Evolutionary conservation across 2,329 filamentous ascomycete genomes (phyloP), one percentile per base, ranked within the genome.

Genomic region (Eutypella sp.): DNA sequence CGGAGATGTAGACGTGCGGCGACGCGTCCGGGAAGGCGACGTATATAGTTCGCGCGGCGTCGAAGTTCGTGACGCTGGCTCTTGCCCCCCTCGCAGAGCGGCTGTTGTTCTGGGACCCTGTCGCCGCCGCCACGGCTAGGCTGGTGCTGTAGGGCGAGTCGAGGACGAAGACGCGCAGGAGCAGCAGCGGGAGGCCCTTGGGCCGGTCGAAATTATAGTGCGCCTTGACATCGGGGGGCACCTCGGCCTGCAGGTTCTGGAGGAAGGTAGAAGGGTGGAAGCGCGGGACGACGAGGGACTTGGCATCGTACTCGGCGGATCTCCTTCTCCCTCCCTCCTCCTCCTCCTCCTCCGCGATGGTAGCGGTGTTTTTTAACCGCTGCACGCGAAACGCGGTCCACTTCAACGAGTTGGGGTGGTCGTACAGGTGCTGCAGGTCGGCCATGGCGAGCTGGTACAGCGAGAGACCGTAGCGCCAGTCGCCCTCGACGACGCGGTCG

Each of bases 181-280:
- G 73, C 1, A 87, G 76, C 4, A 93, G 70, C 0, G 87, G 81
- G n/a, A 86, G 71, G 1, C 75, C 73, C 44, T 78, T 74, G 44
- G 87, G 84, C n/a, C 84, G 79, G 53, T 86, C 82, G 49, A 93
- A 79, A 56, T 88, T 84, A 64, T 89, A 93, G 65, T 95, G 87
- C 5, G 87, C 86, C 64, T 93, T 95, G 55, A 91, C 79, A 47
- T 93, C 78, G 1, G 89, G 87, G 2, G 88, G 73, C 16, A 90
- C 77, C 59, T 91, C 84, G 34, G 74, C 73, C 54, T 91, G 85
- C 2, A 96, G 78, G 53, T 84, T 85, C 52, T 81, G 79, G 31
- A 95, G 72, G 63, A 95, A 95, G 0, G 85, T 87, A 4, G 86
- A 81, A 1, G 88, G 85, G 58, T 95, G 87, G 57, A 93, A 88